Base-by-base conservation (phyloP, 768 basidiomycete species). In the Chalciporus sphaerocephalus region DNA sequence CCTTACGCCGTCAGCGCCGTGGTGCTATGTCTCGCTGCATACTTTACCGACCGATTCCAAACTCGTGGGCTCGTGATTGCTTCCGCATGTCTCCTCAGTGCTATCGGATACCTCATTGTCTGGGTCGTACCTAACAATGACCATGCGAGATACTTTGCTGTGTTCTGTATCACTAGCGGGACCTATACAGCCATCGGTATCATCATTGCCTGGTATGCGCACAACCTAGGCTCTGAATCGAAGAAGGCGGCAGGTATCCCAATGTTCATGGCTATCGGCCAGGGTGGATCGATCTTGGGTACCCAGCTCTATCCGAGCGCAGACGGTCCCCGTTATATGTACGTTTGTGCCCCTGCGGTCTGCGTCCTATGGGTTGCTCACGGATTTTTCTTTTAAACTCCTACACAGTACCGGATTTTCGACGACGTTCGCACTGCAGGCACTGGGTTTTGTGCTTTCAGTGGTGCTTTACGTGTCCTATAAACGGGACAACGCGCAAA, bases 261-360 rank as follows among this genome's bases (percentile, higher is more conserved):
- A 8, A 74, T 85, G 66, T 87, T 87, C 58, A 87, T 87, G 80
- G 76, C 83, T 10, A 86, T 89, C 28, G 87, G 87, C 0, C 87
- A 89, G 57, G 80, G 84, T 40, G 87, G 85, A 11, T 85, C 85
- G 49, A 66, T 87, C 38, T 70, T 86, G n/a, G 86, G 85, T n/a
- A 75, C 85, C 0, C 84, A 87, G 47, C 67, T 89, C 11, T 88
- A 79, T 62, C 87, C 85, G 0, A 66, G 73, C 13, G 70, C 73
- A 0, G 79, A 87, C 30, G 78, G 79, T 0, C 87, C 87, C 1
- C 65, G 66, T 30, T 89, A 87, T 51, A 76, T 76, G 85, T 87
- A 40, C 52, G 80, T 50, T 20, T 16, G 15, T 17, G 3, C n/a
- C 23, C 9, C 23, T 32, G n/a, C 16, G 11, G n/a, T n/a, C 18